Percentiles rank a stretch among this genome's conserved stretches.
phyloP scores from a whole-genome alignment of 495 filamentous ascomycete genomes.

The Physcia stellaris region DNA sequence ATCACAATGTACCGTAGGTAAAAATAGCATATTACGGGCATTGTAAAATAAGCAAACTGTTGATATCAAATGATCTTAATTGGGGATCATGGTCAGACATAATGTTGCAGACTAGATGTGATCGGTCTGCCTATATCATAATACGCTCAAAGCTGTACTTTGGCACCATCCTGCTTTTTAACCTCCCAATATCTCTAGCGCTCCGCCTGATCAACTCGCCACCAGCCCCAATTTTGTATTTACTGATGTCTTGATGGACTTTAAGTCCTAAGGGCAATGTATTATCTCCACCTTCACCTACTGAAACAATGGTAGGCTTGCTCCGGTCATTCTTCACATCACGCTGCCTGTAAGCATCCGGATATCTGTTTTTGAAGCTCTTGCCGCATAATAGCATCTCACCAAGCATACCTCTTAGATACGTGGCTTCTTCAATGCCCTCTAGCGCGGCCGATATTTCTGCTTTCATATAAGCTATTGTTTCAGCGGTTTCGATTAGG shows the following conservation, averaged over 20 bases:
- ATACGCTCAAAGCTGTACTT: slow-evolving; percentile 70
- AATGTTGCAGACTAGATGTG: background rate
- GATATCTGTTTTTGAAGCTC: slow-evolving; percentile 8
- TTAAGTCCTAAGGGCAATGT: slow-evolving; percentile 61
- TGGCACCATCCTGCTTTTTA: slow-evolving; percentile 56
- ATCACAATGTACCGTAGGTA: too few relatives aligned
- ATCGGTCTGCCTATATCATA: slow-evolving; percentile 2
- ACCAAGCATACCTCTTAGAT: slow-evolving; percentile 50
- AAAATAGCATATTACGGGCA: too few relatives aligned
- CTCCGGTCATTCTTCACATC: slow-evolving; percentile 7
- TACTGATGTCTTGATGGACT: slow-evolving; percentile 36
- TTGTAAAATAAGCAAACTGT: too few relatives aligned
- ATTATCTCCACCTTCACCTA: slow-evolving; percentile 19
- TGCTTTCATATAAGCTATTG: slow-evolving; percentile 50
- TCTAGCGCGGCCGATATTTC: slow-evolving; percentile 67
- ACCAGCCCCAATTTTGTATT: slow-evolving; percentile 45
- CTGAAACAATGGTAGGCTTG: background rate
- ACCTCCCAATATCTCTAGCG: slow-evolving; percentile 53
- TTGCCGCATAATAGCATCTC: slow-evolving; percentile 57
- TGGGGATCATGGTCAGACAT: background rate
- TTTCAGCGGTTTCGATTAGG: slow-evolving; percentile 43
- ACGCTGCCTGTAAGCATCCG: slow-evolving; percentile 11
- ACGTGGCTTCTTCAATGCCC: slow-evolving; percentile 59
- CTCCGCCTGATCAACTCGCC: slow-evolving; percentile 49
- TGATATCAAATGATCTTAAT: background rate